Percentiles rank a stretch among this genome's conserved stretches.
These are phyloP conservation scores for Globisporangium spiculum DNA, from an alignment of 352 stramenopile genomes.

Conservation along the genomic window DNA sequence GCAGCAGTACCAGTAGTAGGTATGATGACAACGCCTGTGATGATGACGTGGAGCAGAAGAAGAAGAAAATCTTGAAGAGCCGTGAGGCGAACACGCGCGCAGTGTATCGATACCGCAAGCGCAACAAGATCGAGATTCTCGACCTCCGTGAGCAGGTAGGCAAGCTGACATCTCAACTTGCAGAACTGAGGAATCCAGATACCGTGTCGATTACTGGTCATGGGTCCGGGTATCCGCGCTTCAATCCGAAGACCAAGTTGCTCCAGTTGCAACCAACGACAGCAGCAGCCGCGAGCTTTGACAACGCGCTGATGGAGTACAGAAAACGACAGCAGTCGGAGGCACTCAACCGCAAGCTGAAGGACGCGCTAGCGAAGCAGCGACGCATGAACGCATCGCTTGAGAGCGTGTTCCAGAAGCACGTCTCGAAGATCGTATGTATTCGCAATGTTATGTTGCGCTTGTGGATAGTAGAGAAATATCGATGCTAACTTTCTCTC, in stretches of 20 bases:
- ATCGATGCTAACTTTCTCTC: too few species aligned
- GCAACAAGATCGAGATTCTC: slow-evolving; percentile 10
- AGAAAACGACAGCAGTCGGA: slow-evolving; percentile 10
- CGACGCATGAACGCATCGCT: slow-evolving; percentile 8
- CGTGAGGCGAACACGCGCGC: slow-evolving; percentile 14
- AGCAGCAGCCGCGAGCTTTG: not conserved
- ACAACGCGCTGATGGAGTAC: slow-evolving; percentile 8
- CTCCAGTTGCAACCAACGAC: not conserved
- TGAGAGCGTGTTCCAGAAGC: slow-evolving; percentile 6
- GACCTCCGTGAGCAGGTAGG: slow-evolving; percentile 7
- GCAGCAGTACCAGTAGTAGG: not conserved
- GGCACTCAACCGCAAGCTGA: slow-evolving; percentile 12
- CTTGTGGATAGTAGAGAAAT: not conserved
- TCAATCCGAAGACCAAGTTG: not conserved
- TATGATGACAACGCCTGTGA: not conserved
- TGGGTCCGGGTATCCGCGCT: not conserved
- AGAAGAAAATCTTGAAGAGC: not conserved
- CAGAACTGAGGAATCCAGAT: slow-evolving; percentile 2
- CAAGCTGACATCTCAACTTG: slow-evolving; percentile 6
- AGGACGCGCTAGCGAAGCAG: slow-evolving; percentile 12
- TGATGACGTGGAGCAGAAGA: not conserved
- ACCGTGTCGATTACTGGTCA: not conserved
- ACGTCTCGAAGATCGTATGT: slow-evolving; percentile 13
- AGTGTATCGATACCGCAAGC: slow-evolving; percentile 13
- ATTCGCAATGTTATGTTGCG: not conserved